Evolutionary conservation across 495 filamentous ascomycete genomes (phyloP), one percentile per base, ranked within the genome.

Genomic region (Penicillium bovifimosum): DNA sequence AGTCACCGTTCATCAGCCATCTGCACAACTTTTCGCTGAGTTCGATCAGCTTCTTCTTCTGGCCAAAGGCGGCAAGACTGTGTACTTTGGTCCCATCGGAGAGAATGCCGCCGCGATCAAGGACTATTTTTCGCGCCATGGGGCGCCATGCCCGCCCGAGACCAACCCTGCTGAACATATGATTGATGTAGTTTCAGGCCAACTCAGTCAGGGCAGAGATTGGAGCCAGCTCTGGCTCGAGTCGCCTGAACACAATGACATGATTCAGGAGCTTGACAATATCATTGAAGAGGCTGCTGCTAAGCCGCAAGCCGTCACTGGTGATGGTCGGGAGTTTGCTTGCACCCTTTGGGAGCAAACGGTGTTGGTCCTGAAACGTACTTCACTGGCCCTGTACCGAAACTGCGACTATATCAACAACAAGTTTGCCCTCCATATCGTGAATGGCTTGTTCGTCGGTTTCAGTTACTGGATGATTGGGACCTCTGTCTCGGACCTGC

Each of bases 91-190:
- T 9, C 73, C 79, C 20, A 70, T 83, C 36, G 81, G 81, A 9
- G 67, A 77, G 26, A 76, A 81, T 42, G 76, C 70, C 16, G 58
- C 69, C 9, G 69, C 59, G 54, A 72, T 52, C 69, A 83, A 58
- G 75, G 71, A 65, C 86, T 93, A 95, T 68, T 95, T 95, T 56
- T 81, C 85, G 59, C 76, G 79, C 44, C 82, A 91, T 60, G 84
- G 87, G 24, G 87, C 85, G 2, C 71, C 79, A 24, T 96, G 90
- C 66, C 86, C 87, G 2, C 54, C 72, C 5, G 80, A 86, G 10
- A 84, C 85, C 11, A 96, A 78, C 46, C 90, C 90, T 16, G 91
- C 91, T 8, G 91, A 96, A 63, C 91, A 87, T 80, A 95, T 96
- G 87, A 77, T 96, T 34, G 88, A 95, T 57, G 86, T 88, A 47